phyloP scores from a whole-genome alignment of 2,329 filamentous ascomycete species.

The Neoarthrinium moseri region DNA sequence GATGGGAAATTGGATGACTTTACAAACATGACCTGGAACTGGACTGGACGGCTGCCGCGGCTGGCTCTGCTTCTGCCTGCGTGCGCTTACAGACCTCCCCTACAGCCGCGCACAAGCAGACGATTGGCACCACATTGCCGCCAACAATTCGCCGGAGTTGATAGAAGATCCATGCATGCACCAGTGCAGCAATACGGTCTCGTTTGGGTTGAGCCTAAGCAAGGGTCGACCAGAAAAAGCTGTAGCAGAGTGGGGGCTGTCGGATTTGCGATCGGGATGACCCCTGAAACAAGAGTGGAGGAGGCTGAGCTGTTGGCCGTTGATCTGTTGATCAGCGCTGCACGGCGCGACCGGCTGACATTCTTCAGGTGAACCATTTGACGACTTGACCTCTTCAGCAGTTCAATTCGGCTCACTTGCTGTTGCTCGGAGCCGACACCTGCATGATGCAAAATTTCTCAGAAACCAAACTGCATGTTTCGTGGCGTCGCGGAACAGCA shows the following conservation, averaged over 20 bases:
- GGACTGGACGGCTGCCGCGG: neutral
- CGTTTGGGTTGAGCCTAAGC: neutral
- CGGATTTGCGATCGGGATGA: neutral
- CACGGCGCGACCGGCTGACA: neutral
- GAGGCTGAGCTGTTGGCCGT: neutral
- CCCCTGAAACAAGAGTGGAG: too few species aligned
- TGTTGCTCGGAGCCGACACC: too few species aligned
- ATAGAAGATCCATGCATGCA: neutral
- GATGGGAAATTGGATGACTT: too few species aligned
- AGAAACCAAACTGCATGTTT: too few species aligned
- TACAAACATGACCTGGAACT: neutral
- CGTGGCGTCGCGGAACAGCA: too few species aligned
- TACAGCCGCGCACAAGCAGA: neutral
- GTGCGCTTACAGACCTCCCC: neutral
- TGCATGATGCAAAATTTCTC: too few species aligned
- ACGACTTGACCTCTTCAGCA: neutral
- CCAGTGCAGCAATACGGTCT: neutral
- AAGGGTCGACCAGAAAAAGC: neutral
- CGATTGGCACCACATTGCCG: neutral
- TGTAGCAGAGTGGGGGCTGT: neutral
- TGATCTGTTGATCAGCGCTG: neutral
- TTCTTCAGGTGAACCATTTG: too few species aligned
- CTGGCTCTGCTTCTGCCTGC: neutral
- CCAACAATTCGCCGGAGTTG: neutral
- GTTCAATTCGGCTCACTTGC: too few species aligned